Evolutionary conservation across 78 protist genomes (phyloP), one percentile per base, ranked within the genome.

Genomic region (Polysphondylium violaceum): DNA sequence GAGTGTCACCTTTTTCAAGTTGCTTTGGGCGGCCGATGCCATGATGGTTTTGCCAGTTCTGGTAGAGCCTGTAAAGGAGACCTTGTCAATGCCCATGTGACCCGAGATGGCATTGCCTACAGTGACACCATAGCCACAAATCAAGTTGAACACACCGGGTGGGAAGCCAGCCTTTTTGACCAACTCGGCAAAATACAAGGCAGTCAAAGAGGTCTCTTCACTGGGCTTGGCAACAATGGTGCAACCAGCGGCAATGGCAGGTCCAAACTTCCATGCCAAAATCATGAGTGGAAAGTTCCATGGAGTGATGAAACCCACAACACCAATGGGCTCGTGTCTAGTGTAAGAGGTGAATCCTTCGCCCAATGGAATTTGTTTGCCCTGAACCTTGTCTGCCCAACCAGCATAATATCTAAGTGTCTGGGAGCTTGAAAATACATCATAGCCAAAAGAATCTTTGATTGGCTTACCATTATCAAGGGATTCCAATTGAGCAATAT

Each of bases 111-210:
- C 91, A 3, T 33, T 75, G 21, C 98, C 98, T 5, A 91, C 79
- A 2, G 86, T 92, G 16, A 47, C 71, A 12, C 97, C 98, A 31
- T 2, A 12, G 53, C 98, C 99, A n/a, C 64, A 19, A 11, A 97
- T 58, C 3, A 98, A 25, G 75, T 96, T 97, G 83, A 98, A 3
- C 11, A 95, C 98, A 53, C 99, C 97, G 2, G 94, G 74, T 11
- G 99, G 99, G 81, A 96, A 65, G 9, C 98, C 99, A 16, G 97
- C 99, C 76, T 94, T 95, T 35, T 61, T 65, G 21, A 69, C 3
- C 75, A 97, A 67, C 14, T 93, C 95, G 25, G 77, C 87, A 25
- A 95, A 23, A 17, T 36, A 88, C 25, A 97, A 92, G 6, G 98
- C 97, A 21, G 97, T 50, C 40, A 96, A 76, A 31, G 98, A 98